Evolutionary conservation across 2,329 filamentous ascomycete genomes (phyloP).

Genomic region (Claviceps arundinis): DNA sequence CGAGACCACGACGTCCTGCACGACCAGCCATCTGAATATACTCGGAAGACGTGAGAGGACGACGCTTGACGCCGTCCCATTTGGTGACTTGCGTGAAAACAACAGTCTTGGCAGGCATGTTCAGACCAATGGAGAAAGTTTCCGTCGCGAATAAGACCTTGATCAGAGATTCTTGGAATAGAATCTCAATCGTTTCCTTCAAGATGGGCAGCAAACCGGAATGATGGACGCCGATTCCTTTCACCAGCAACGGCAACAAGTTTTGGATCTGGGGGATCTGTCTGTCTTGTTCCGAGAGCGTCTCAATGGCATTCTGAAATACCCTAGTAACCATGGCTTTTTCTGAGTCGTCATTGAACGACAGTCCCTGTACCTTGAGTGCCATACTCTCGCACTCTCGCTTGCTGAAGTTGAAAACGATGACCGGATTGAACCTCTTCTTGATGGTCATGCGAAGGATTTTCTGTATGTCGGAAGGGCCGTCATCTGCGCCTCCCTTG

Average conservation of each 20-base stretch:
- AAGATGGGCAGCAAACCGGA: slow-evolving; percentile 88
- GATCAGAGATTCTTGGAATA: slow-evolving; percentile 96
- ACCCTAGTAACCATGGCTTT: slow-evolving; percentile 90
- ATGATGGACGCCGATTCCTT: slow-evolving; percentile 94
- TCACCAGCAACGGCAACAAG: slow-evolving; percentile 73
- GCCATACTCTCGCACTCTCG: slow-evolving; percentile 88
- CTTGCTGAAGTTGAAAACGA: slow-evolving; percentile 99
- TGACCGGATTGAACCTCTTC: slow-evolving; percentile 94
- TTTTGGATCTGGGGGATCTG: slow-evolving; percentile 81
- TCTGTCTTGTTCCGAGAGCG: slow-evolving; percentile 82
- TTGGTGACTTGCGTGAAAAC: slow-evolving; percentile 97
- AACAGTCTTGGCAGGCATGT: slow-evolving; percentile 98
- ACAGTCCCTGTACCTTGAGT: slow-evolving; percentile 69
- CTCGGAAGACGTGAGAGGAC: slow-evolving; percentile 85
- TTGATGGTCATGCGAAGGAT: slow-evolving; percentile 98
- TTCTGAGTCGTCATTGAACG: slow-evolving; percentile 94
- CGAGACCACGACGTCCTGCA: slow-evolving; percentile 89
- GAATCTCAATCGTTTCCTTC: slow-evolving; percentile 96
- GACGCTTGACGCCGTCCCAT: slow-evolving; percentile 69
- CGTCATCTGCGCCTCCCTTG: slow-evolving; percentile 67
- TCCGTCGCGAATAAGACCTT: slow-evolving; percentile 97
- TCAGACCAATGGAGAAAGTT: slow-evolving; percentile 95
- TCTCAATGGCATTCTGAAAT: slow-evolving; percentile 85
- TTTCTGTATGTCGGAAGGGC: slow-evolving; percentile 81
- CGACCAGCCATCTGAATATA: slow-evolving; percentile 99